Percentiles rank a stretch among this genome's conserved stretches.
Conservation (phyloP, 306 rosid genomes). For the Boehmeria nivea region DNA sequence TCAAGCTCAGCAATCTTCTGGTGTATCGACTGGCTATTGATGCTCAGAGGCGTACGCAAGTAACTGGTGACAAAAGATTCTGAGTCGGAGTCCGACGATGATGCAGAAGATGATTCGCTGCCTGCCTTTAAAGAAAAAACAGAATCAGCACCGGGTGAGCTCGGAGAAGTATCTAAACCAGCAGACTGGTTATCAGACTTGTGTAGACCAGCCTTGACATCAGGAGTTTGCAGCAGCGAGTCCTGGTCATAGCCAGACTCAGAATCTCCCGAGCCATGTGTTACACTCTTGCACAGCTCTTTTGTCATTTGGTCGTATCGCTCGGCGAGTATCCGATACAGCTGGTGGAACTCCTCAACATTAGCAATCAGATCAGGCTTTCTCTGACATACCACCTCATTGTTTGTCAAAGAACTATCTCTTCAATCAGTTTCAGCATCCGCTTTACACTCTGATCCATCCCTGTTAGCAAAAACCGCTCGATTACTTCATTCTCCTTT, state of each 20-base stretch:
- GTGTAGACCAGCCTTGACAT: conserved; percentile 42
- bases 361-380: conserved; percentile 24
- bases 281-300: conserved; percentile 13
- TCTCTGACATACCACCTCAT: background rate
- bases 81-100: conserved; percentile 50
- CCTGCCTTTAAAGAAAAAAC: conserved; percentile 42
- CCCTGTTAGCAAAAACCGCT: conserved; percentile 16
- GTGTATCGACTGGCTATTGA: conserved; percentile 24
- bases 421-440: conserved; percentile 37
- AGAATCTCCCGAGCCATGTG: conserved; percentile 31
- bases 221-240: conserved; percentile 34
- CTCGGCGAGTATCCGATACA: conserved; percentile 34
- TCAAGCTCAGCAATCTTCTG: conserved; percentile 31
- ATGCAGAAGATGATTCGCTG: conserved; percentile 38
- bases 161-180: conserved; percentile 40
- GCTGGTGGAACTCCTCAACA: conserved; percentile 29
- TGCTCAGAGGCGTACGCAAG: conserved; percentile 25
- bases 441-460: conserved; percentile 38
- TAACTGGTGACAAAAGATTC: conserved; percentile 29
- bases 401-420: conserved; percentile 19
- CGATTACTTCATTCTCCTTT: background rate
- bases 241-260: conserved; percentile 31
- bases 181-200: no score
- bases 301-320: conserved; percentile 24
- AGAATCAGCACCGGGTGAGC: conserved; percentile 48